A percentile compares a stretch with the other conserved stretches of the same genome.
Conservation (phyloP, 140 eudicot species). For the Anethum foeniculum region DNA sequence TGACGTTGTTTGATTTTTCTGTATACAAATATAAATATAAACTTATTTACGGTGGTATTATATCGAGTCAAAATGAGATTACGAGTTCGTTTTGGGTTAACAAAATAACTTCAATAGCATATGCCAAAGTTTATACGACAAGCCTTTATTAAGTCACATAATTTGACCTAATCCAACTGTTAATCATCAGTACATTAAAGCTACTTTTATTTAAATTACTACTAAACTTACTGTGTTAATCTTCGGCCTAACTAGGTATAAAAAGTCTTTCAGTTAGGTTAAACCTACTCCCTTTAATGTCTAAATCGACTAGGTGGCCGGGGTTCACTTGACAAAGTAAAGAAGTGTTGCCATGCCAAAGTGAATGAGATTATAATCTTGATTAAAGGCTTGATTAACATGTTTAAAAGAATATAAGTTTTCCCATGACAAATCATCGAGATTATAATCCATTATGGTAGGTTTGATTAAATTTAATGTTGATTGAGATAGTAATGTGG, state of each 20-base stretch:
- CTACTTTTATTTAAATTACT: neutral
- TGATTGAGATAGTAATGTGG: neutral
- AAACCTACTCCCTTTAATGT: neutral
- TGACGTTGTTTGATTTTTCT: too few relatives aligned
- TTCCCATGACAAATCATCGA: neutral
- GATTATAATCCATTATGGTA: neutral
- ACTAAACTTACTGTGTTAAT: neutral
- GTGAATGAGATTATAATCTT: neutral
- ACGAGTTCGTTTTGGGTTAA: too few relatives aligned
- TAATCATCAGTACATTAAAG: neutral
- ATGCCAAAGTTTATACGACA: neutral
- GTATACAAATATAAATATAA: too few relatives aligned
- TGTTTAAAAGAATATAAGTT: neutral
- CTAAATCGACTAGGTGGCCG: neutral
- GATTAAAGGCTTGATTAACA: neutral
- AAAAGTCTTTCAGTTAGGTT: constrained; percentile 1
- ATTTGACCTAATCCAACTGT: neutral
- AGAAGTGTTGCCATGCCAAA: neutral
- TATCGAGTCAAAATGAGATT: neutral
- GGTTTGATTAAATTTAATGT: neutral
- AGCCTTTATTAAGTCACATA: neutral
- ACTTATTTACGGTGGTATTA: too few relatives aligned
- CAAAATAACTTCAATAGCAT: too few relatives aligned
- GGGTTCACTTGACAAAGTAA: too few relatives aligned
- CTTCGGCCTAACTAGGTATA: neutral